Base-by-base conservation (phyloP, 2,329 filamentous ascomycete species). In the Cladorrhinum sp. region DNA sequence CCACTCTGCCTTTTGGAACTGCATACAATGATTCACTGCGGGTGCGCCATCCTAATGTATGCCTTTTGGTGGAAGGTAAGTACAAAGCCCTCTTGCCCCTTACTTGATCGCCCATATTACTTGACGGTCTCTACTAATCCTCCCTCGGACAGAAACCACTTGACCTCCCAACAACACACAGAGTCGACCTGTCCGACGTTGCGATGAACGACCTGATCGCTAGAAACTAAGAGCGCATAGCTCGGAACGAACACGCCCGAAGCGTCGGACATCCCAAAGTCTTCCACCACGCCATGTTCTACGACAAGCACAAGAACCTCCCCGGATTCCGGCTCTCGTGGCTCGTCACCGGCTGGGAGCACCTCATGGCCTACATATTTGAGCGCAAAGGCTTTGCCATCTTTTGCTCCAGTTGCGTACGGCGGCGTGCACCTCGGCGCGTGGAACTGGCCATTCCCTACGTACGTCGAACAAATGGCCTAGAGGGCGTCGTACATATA, bases 1-100 rank as follows among this genome's bases (percentile, higher is more conserved):
- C 74, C 77, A 0, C 48, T 79, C 0, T 72, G 70, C 1, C 67
- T 78, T 1, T 63, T 79, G 1, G 75, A 78, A 53, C 50, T 77
- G 1, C 70, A 73, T 57, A 73, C 71, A 0, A 55, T 73, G 23
- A 67, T 68, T 0, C 73, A 75, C 61, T 69, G 73, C 0, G 36
- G 66, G 1, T 76, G 72, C 51, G 61, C 64, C 12, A 10, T 60
- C 1, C 1, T 55, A 2, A 57, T 63, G 21, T 65, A 62, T 33
- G n/a, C 49, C 7, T 36, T 65, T 2, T 65, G 64, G 64, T 21
- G 55, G 3, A 21, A 60, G 61, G 61, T 65, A 42, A 52, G 33
- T 12, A 28, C 26, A 28, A n/a, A 28, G 26, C 26, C 26, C 26
- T 9, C 4, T 28, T 9, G 26, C 9, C 26, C 26, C 4, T 5